Base-by-base conservation (phyloP, 108 stramenopile genomes). In the Cylindrotheca closterium region DNA sequence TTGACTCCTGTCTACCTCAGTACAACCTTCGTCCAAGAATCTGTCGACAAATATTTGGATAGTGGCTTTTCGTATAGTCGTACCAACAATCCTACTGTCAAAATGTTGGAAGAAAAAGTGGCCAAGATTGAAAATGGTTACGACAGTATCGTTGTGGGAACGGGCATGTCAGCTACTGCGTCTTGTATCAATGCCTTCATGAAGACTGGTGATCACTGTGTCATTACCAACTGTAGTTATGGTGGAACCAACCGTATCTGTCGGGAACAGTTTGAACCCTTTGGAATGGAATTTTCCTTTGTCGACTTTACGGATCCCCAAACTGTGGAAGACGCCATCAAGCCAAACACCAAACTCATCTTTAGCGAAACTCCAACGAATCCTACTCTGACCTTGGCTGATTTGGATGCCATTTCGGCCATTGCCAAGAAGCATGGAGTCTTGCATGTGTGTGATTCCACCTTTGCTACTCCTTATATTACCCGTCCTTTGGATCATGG, bases 231-330 rank as follows among this genome's bases (percentile, higher is more conserved):
- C 62, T 87, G 87, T 79, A 83, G 84, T 34, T 90, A 92, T 65
- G 91, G 88, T 18, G 91, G 89, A 47, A 91, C 91, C 37, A 90
- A 85, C 65, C 84, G 89, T 56, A 86, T 85, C 28, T 82, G 85
- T 47, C 78, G 91, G 25, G 78, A 85, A 46, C 83, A 86, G 58
- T 89, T 88, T 60, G 37, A 65, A 21, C 75, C 72, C 33, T 68
- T 83, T 26, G 87, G 87, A 51, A 87, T 93, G 54, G 60, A 65
- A 19, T 89, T 91, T 63, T 74, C 64, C 47, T 91, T 90, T 65
- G 87, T 91, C 50, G 86, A 88, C 61, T 84, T 88, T 49, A 65
- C 75, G 31, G 87, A 90, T 68, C 81, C 87, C 3, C 75, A 74
- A 30, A 76, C 66, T 17, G 82, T 93, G 15, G 81, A 84, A 56